These are phyloP conservation scores for Stenogyne calaminthoides DNA, from an alignment of 305 asterid species.

Conservation along the genomic window DNA sequence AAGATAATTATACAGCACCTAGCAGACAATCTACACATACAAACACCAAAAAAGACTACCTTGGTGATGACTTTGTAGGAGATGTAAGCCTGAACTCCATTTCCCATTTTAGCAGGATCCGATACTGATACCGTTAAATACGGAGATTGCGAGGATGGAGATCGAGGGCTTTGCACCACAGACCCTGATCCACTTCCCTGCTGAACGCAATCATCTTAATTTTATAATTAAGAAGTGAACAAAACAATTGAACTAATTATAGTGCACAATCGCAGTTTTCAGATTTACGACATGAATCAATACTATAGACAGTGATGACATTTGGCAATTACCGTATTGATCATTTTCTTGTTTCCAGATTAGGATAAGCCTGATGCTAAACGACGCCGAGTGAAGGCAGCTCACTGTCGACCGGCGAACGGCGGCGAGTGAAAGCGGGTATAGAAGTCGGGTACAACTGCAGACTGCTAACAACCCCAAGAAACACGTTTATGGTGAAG, in stretches of 20 bases:
- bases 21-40: slow-evolving; percentile 4
- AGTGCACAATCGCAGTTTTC: slow-evolving; percentile 10
- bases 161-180: slow-evolving; percentile 82
- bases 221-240: slow-evolving; percentile 16
- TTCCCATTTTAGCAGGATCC: slow-evolving; percentile 99
- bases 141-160: slow-evolving; percentile 69
- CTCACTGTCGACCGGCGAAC: slow-evolving; percentile 27
- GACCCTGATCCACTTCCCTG: slow-evolving; percentile 75
- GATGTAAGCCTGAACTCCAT: slow-evolving; percentile 95
- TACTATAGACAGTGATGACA: background rate
- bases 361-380: slow-evolving; percentile 6
- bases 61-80: slow-evolving; percentile 95
- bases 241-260: background rate
- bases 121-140: slow-evolving; percentile 74
- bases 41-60: slow-evolving; percentile 42
- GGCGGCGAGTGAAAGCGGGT: slow-evolving; percentile 18
- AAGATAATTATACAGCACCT: background rate
- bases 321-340: slow-evolving; percentile 38
- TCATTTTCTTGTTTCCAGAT: slow-evolving; percentile 30
- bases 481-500: slow-evolving; percentile 14
- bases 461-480: slow-evolving; percentile 27
- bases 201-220: slow-evolving; percentile 46
- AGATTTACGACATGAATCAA: slow-evolving; percentile 24
- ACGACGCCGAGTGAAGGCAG: slow-evolving; percentile 29
- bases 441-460: background rate